Conservation (phyloP, 2,329 filamentous ascomycete species). For the Bipolaris oryzae region DNA sequence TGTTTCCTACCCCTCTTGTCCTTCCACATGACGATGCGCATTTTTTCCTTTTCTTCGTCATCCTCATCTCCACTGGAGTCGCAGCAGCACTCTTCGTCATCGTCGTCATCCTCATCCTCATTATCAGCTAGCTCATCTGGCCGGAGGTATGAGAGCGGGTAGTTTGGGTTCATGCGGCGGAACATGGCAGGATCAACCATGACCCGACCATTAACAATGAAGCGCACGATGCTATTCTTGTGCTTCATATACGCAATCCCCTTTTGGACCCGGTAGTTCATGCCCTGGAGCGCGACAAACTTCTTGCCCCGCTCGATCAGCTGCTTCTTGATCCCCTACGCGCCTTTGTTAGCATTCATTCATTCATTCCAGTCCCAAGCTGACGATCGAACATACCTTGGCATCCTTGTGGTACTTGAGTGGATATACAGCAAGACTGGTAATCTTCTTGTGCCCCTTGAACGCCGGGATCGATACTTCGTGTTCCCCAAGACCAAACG, state of each 20-base stretch:
- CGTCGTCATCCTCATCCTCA: conserved; percentile 58
- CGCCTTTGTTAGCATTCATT: neutral
- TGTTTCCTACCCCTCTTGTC: conserved; percentile 58
- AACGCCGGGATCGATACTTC: conserved; percentile 74
- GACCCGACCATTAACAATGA: conserved; percentile 83
- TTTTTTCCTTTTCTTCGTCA: conserved; percentile 49
- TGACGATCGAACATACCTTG: conserved; percentile 37
- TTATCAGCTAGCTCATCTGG: conserved; percentile 68
- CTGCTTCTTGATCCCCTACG: conserved; percentile 61
- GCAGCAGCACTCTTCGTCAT: conserved; percentile 41
- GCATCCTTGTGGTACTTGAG: conserved; percentile 80
- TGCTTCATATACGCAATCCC: conserved; percentile 86
- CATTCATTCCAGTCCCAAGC: too few species aligned
- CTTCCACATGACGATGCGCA: conserved; percentile 51
- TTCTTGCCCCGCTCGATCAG: conserved; percentile 83
- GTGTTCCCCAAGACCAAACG: conserved; percentile 76
- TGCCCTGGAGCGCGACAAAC: conserved; percentile 79
- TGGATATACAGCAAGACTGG: conserved; percentile 76
- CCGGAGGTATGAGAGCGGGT: conserved; percentile 74
- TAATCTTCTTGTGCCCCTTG: conserved; percentile 82
- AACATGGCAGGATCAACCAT: conserved; percentile 88
- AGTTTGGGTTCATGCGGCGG: conserved; percentile 84
- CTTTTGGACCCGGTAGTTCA: conserved; percentile 81
- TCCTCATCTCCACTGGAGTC: conserved; percentile 49
- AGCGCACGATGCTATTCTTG: conserved; percentile 74